Conservation (phyloP, 805 yeast genomes). For the Lachancea sp. region DNA sequence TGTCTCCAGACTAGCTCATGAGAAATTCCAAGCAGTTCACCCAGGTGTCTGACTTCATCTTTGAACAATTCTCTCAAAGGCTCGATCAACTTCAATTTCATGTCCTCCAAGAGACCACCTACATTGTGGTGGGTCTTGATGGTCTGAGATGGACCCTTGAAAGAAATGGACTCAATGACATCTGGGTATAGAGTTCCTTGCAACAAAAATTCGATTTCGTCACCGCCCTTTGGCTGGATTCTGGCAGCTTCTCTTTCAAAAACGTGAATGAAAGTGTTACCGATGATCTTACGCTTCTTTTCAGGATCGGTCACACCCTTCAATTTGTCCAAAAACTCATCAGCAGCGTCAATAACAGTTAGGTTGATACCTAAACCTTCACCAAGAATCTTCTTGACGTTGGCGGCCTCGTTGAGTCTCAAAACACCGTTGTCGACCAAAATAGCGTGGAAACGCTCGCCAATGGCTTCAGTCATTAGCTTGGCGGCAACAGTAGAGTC, state of each 20-base stretch:
- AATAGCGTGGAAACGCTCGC: conserved; percentile 97
- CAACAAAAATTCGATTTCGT: conserved; percentile 84
- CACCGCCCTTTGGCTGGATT: conserved; percentile 83
- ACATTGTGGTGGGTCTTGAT: conserved; percentile 99
- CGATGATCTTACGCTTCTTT: conserved; percentile 97
- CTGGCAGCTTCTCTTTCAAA: conserved; percentile 93
- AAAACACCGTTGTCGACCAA: conserved; percentile 97
- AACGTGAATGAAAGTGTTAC: conserved; percentile 94
- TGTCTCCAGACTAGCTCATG: conserved; percentile 99
- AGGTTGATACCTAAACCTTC: conserved; percentile 92
- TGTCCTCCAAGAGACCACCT: conserved; percentile 94
- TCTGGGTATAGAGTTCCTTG: conserved; percentile 99
- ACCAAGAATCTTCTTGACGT: conserved; percentile 81
- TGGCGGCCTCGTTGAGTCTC: conserved; percentile 88
- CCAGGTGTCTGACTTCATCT: conserved; percentile 96
- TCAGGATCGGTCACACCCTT: conserved; percentile 97
- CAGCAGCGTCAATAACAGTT: conserved; percentile 90
- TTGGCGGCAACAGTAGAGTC: conserved; percentile 99
- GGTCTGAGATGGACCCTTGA: conserved; percentile 99
- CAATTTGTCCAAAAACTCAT: conserved; percentile 76
- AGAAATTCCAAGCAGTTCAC: conserved; percentile 90
- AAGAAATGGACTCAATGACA: conserved; percentile 95
- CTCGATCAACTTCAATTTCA: conserved; percentile 97
- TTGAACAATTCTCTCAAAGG: conserved; percentile 97
- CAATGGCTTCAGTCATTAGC: conserved; percentile 96